Evolutionary conservation across 148 eudicot genomes (phyloP).

Genomic region (Vaccinium vitisidaea): DNA sequence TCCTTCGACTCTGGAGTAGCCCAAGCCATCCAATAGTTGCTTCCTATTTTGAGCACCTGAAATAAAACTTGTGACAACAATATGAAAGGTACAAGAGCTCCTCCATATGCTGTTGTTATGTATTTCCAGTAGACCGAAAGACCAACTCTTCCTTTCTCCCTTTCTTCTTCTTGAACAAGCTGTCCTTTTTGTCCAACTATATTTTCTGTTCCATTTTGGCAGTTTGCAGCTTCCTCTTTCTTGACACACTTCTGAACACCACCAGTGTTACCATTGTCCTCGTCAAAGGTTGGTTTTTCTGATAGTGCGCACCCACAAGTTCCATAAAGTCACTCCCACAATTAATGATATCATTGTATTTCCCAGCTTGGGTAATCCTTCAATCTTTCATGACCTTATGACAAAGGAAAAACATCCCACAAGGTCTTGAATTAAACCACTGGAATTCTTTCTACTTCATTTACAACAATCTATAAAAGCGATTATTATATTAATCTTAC

Average conservation of each 20-base stretch:
- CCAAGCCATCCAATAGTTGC: constrained; percentile 78
- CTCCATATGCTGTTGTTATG: constrained; percentile 54
- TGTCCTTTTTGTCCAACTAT: constrained; percentile 33
- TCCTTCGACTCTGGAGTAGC: constrained; percentile 55
- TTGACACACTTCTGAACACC: constrained; percentile 16
- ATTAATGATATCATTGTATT: constrained; percentile 45
- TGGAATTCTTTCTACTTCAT: neutral
- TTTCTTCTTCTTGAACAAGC: constrained; percentile 66
- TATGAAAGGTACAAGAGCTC: constrained; percentile 54
- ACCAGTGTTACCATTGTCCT: neutral
- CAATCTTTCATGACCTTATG: constrained; percentile 62
- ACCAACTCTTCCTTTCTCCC: constrained; percentile 63
- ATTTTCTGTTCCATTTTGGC: constrained; percentile 28
- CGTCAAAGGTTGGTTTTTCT: neutral
- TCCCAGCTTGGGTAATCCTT: constrained; percentile 53
- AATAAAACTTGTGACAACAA: constrained; percentile 46
- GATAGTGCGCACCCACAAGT: constrained; percentile 47
- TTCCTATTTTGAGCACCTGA: constrained; percentile 46
- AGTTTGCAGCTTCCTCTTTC: constrained; percentile 16
- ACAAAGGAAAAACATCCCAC: neutral
- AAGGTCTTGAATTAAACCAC: neutral
- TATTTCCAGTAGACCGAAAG: constrained; percentile 56
- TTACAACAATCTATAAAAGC: neutral
- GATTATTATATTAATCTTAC: neutral
- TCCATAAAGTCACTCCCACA: constrained; percentile 55